Percentiles rank a stretch among this genome's conserved stretches.
phyloP scores from a whole-genome alignment of 805 yeast genomes.

The Schwanniomyces pseudopolymorphus region DNA sequence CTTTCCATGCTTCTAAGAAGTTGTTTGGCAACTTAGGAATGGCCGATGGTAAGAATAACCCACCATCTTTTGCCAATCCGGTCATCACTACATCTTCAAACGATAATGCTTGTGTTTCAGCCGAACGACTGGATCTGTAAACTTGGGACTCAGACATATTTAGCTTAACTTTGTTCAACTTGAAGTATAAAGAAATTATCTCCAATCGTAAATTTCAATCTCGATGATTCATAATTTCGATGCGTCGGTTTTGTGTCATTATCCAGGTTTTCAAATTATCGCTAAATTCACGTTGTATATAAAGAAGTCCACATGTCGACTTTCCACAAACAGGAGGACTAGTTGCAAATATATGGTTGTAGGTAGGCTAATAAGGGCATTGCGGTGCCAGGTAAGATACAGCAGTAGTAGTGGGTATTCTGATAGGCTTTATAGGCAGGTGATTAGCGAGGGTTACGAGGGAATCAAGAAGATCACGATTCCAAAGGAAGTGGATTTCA shows the following conservation, averaged over 20 bases:
- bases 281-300: neutral
- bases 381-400: neutral
- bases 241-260: neutral
- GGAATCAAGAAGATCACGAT: conserved; percentile 22
- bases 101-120: conserved; percentile 49
- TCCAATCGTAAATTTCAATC: neutral
- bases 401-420: conserved; percentile 18
- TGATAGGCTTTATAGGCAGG: conserved; percentile 25
- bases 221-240: neutral
- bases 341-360: neutral
- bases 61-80: conserved; percentile 97
- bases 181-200: no score
- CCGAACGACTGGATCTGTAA: conserved; percentile 80
- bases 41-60: conserved; percentile 82
- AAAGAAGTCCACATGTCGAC: no score
- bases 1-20: conserved; percentile 65
- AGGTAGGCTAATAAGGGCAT: neutral
- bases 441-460: conserved; percentile 22
- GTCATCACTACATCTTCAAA: conserved; percentile 83
- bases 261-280: neutral
- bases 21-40: conserved; percentile 68
- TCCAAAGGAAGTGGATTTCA: conserved; percentile 55
- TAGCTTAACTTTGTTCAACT: no score
- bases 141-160: conserved; percentile 44
- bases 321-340: neutral